Base-by-base conservation (phyloP, 306 rosid genomes). In the Lathyrus aphaca region DNA sequence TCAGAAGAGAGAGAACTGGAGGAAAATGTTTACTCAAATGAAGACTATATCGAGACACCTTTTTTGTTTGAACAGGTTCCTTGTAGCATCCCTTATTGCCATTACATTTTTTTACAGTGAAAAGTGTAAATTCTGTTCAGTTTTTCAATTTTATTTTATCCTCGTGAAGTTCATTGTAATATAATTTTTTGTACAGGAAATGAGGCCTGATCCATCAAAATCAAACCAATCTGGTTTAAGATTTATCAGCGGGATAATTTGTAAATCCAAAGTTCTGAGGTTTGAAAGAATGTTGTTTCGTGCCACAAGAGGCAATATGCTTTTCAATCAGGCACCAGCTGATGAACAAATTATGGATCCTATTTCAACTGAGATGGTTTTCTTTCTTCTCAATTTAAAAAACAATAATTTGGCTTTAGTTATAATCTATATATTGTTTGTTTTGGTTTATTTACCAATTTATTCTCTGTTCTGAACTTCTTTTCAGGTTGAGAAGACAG, bases 261-360 rank as follows among this genome's bases (percentile, higher is more conserved):
- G 91, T 79, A 84, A 86, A 78, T 86, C 97, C 68, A 91, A 91
- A 74, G 81, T 76, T 81, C 92, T 86, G 29, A 86, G 89, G 74
- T 95, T 95, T 77, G 97, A 95, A 84, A 91, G 99, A 86, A 91
- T 95, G 89, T 59, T 95, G 80, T 91, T 95, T 78, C 99, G 99
- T 76, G 92, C 99, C 64, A 95, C 99, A 18, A 89, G 99, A 82
- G 99, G 99, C 75, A 95, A 95, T 78, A 87, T 95, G 96, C 88
- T 95, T 80, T 95, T 95, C 83, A 95, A 95, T 77, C 97, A 89
- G 76, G 96, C 96, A 51, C 76, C 87, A 21, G 85, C 88, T 49
- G 96, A 87, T 75, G 96, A 86, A 60, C 84, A 80, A 76, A 91
- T 91, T 66, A 81, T 89, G 95, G 97, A 95, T 83, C 99, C 96